phyloP scores from a whole-genome alignment of 139 green algal species.

The Haematococcus sp. region DNA sequence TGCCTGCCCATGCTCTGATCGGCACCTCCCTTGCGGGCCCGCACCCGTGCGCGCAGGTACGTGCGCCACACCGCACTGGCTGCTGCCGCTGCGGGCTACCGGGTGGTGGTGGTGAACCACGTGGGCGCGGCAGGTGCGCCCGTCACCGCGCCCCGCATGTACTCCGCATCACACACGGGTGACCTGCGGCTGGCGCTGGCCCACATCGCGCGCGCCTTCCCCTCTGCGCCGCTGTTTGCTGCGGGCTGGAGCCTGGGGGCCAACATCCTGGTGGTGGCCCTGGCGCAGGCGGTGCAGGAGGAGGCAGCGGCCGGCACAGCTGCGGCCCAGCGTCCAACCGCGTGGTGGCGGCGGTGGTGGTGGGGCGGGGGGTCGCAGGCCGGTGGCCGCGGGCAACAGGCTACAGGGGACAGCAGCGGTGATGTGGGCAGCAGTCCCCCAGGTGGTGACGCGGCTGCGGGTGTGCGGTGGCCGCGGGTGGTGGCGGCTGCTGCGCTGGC shows the following conservation, averaged over 20 bases:
- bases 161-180: slow-evolving; percentile 1
- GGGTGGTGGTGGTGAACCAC: background rate
- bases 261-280: background rate
- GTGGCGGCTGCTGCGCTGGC: background rate
- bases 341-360: background rate
- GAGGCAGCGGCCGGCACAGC: background rate
- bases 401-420: too few species aligned
- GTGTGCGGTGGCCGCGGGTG: background rate
- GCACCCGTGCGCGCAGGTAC: background rate
- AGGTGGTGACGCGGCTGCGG: too few species aligned
- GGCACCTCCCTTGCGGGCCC: too few species aligned
- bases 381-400: background rate
- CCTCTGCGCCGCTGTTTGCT: background rate
- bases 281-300: background rate
- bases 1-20: too few species aligned
- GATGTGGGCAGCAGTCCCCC: too few species aligned
- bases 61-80: background rate
- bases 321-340: background rate
- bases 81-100: background rate
- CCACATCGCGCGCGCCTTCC: background rate
- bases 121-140: background rate
- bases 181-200: background rate
- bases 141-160: slow-evolving; percentile 2
- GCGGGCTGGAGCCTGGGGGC: slow-evolving; percentile 1
- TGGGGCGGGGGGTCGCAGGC: background rate